A percentile compares a stretch with the other conserved stretches of the same genome.
phyloP scores from a whole-genome alignment of 2,329 filamentous ascomycete genomes.

The Zymoseptoria passerinii region DNA sequence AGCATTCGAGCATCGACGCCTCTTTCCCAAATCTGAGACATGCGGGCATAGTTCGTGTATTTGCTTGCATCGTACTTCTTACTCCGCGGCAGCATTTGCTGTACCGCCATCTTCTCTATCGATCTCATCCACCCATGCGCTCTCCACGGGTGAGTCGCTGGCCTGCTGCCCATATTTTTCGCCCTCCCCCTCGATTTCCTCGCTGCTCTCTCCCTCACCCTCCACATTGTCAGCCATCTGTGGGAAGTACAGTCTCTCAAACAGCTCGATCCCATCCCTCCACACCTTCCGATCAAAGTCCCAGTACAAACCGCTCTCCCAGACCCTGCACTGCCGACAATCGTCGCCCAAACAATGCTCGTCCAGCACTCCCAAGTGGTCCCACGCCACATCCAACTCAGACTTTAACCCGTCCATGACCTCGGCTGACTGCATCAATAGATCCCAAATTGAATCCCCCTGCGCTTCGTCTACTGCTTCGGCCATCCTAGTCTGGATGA shows the following conservation, averaged over 20 bases:
- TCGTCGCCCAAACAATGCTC: neutral
- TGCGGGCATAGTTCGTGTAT: no score
- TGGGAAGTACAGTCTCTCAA: neutral
- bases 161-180: neutral
- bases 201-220: neutral
- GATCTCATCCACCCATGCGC: no score
- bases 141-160: no score
- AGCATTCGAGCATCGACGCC: no score
- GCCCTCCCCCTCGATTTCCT: neutral
- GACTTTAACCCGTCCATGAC: neutral
- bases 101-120: no score
- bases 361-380: neutral
- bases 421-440: neutral
- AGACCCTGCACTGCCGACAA: neutral
- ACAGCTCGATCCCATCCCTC: neutral
- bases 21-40: no score
- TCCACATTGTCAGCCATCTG: no score
- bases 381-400: neutral
- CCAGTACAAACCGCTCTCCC: neutral
- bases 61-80: no score
- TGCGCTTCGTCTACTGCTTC: neutral
- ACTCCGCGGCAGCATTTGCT: no score
- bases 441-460: neutral
- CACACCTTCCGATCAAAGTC: neutral
- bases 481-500: neutral